phyloP scores from a whole-genome alignment of 306 rosid species.

The Gastrolobium villosum region DNA sequence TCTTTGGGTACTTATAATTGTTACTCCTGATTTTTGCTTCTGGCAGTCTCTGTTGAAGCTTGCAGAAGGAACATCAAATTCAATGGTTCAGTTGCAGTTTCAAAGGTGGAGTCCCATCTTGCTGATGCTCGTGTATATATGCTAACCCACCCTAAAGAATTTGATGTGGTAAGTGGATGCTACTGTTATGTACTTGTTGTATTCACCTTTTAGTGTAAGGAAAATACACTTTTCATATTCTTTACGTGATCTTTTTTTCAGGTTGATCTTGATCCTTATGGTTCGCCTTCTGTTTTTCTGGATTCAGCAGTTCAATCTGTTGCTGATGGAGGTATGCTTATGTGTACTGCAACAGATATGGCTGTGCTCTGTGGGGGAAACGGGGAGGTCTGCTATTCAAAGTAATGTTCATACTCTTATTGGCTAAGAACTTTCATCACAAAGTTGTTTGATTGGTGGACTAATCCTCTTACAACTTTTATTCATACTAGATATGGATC shows the following conservation, averaged over 20 bases:
- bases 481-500: constrained; percentile 87
- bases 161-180: constrained; percentile 81
- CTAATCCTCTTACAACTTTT: constrained; percentile 43
- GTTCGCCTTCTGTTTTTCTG: constrained; percentile 94
- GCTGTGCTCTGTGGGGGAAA: constrained; percentile 97
- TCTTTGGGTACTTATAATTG: background rate
- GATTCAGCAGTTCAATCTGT: constrained; percentile 98
- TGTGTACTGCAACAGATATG: constrained; percentile 99
- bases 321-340: constrained; percentile 94
- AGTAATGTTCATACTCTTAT: constrained; percentile 67
- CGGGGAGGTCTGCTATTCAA: constrained; percentile 99
- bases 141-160: constrained; percentile 94
- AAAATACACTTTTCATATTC: constrained; percentile 30
- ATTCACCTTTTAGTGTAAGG: constrained; percentile 11
- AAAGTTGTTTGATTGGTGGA: constrained; percentile 30
- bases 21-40: constrained; percentile 33
- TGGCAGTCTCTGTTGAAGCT: constrained; percentile 88
- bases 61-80: constrained; percentile 96
- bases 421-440: constrained; percentile 16
- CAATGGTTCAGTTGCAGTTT: constrained; percentile 88
- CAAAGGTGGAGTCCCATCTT: constrained; percentile 94
- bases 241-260: constrained; percentile 52
- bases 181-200: constrained; percentile 17
- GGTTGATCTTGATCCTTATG: constrained; percentile 99
- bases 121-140: constrained; percentile 97